Percentiles rank a stretch among this genome's conserved stretches.
Evolutionary conservation across 2,329 filamentous ascomycete genomes (phyloP).

Genomic region (Incumbomyces delicatus): DNA sequence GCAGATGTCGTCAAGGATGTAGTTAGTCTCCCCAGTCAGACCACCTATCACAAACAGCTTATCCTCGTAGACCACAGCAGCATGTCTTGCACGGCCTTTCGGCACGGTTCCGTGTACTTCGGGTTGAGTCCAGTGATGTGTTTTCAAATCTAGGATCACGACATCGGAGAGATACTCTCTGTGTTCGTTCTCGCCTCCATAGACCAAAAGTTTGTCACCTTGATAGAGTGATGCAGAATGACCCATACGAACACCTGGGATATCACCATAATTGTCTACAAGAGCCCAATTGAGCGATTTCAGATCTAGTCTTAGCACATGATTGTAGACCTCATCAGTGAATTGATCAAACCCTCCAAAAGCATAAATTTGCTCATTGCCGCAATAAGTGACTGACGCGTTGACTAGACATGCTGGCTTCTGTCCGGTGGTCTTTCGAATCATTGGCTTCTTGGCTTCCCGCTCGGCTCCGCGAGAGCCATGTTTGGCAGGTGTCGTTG

Average conservation of each 20-base stretch:
- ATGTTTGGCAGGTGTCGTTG: constrained; percentile 66
- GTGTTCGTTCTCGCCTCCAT: constrained; percentile 96
- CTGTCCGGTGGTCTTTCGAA: constrained; percentile 67
- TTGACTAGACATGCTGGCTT: constrained; percentile 92
- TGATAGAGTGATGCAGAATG: constrained; percentile 92
- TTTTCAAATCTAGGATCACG: constrained; percentile 90
- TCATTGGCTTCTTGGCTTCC: constrained; percentile 47
- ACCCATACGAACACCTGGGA: constrained; percentile 41
- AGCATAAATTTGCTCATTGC: constrained; percentile 93
- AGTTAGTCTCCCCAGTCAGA: constrained; percentile 86
- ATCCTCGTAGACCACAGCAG: constrained; percentile 88
- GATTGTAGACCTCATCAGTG: constrained; percentile 97
- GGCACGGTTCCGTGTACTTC: constrained; percentile 75
- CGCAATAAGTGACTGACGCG: constrained; percentile 96
- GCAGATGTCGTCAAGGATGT: constrained; percentile 90
- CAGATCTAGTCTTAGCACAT: constrained; percentile 82
- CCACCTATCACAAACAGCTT: constrained; percentile 93
- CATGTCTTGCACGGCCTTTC: constrained; percentile 83
- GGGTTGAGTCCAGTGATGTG: constrained; percentile 90
- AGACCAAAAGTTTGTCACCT: constrained; percentile 90
- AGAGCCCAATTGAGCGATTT: constrained; percentile 84
- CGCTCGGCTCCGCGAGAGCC: constrained; percentile 50
- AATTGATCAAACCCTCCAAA: constrained; percentile 99
- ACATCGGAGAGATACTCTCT: constrained; percentile 90
- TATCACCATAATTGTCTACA: constrained; percentile 77